Percentiles rank a stretch among this genome's conserved stretches.
Evolutionary conservation across 208 protist species (phyloP).

Genomic region (Phytomonas francai): DNA sequence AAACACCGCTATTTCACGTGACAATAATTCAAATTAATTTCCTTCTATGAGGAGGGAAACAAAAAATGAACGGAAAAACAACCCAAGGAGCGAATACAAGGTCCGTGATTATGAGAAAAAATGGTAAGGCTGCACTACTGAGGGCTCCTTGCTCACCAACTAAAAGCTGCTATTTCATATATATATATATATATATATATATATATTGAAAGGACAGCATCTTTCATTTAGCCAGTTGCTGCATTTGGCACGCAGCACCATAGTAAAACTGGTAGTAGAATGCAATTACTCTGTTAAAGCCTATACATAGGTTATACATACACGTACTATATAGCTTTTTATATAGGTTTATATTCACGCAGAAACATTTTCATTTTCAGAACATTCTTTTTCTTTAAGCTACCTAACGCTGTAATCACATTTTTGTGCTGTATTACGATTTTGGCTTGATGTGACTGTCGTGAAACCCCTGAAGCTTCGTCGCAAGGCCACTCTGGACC

Average conservation of each 20-base stretch:
- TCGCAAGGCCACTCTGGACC: conserved; percentile 17
- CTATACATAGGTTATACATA: neutral
- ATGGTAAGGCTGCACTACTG: neutral
- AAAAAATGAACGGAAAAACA: neutral
- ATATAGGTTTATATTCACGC: neutral
- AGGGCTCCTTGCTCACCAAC: neutral
- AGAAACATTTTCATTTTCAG: neutral
- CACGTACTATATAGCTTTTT: neutral
- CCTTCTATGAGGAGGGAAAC: neutral
- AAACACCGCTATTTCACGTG: neutral
- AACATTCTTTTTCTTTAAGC: neutral
- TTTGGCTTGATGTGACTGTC: conserved; percentile 24
- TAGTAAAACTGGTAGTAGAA: neutral
- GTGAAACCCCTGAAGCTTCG: conserved; percentile 14
- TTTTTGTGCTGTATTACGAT: neutral
- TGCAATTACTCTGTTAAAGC: neutral
- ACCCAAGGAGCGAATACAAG: neutral
- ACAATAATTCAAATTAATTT: neutral
- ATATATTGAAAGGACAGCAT: neutral
- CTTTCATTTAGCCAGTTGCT: neutral
- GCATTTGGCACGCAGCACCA: neutral
- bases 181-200: neutral
- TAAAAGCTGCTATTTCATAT: neutral
- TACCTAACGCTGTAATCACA: neutral
- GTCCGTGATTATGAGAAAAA: neutral